These are phyloP conservation scores for Hondaea fermentalgiana DNA, from an alignment of 108 stramenopile species.

Conservation along the genomic window DNA sequence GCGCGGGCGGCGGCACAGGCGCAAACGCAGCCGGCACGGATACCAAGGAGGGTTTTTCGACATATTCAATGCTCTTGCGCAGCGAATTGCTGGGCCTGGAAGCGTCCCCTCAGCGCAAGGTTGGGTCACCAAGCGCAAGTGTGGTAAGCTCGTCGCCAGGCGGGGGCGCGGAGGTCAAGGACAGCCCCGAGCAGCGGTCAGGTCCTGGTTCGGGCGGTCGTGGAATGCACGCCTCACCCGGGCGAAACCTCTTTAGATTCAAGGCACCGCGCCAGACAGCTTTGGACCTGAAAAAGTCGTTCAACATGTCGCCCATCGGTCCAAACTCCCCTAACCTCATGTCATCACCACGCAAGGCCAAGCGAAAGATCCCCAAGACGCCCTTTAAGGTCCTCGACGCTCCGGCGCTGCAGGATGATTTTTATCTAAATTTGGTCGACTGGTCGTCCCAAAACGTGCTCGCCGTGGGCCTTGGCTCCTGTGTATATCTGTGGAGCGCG, in stretches of 20 bases:
- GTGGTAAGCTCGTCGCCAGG: not conserved
- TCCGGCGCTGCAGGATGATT: slow-evolving; percentile 93
- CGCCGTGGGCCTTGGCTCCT: slow-evolving; percentile 85
- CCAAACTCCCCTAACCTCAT: slow-evolving; percentile 26
- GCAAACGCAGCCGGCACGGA: not conserved
- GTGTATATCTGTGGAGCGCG: slow-evolving; percentile 88
- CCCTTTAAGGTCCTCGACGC: slow-evolving; percentile 98
- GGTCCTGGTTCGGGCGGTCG: not conserved
- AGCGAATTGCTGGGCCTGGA: slow-evolving; percentile 35
- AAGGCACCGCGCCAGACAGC: not conserved
- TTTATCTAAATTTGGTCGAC: slow-evolving; percentile 93
- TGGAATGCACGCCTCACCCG: not conserved
- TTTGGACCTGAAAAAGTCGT: not conserved
- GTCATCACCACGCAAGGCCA: slow-evolving; percentile 30
- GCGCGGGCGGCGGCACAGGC: not conserved
- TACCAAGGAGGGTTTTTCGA: slow-evolving; percentile 22
- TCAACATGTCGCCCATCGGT: slow-evolving; percentile 16
- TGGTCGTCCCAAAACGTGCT: slow-evolving; percentile 90
- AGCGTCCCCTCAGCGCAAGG: not conserved
- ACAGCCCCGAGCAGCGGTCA: not conserved
- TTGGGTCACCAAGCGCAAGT: not conserved
- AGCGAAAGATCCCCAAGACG: slow-evolving; percentile 39
- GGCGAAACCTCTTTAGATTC: not conserved
- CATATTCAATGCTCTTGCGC: slow-evolving; percentile 33
- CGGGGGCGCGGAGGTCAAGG: slow-evolving; percentile 16